Conservation (phyloP, 345 rosid genomes). For the Hypericum perforatum region DNA sequence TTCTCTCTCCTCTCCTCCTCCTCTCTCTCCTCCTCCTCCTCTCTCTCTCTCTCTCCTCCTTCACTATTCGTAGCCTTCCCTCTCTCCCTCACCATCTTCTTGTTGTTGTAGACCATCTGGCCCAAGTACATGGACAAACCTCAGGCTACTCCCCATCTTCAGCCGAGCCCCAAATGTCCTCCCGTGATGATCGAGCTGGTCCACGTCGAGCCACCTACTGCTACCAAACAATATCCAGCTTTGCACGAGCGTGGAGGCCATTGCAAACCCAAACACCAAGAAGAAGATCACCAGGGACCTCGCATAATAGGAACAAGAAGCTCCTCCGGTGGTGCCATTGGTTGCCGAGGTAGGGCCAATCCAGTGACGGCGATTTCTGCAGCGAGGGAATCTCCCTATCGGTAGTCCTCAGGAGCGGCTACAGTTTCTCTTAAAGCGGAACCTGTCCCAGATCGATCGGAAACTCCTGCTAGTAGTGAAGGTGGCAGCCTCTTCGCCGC, state of each 20-base stretch:
- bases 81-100: slow-evolving; percentile 57
- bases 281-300: slow-evolving; percentile 40
- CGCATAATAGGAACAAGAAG: slow-evolving; percentile 42
- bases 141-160: slow-evolving; percentile 54
- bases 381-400: slow-evolving; percentile 24
- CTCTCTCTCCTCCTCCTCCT: slow-evolving; percentile 63
- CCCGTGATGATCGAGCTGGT: slow-evolving; percentile 15
- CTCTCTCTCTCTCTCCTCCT: slow-evolving; percentile 72
- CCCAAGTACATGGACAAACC: slow-evolving; percentile 31
- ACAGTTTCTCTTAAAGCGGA: slow-evolving; percentile 47
- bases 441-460: slow-evolving; percentile 55
- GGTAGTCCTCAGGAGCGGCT: slow-evolving; percentile 5
- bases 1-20: too few relatives aligned
- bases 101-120: slow-evolving; percentile 43
- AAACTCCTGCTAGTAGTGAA: slow-evolving; percentile 19
- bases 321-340: slow-evolving; percentile 54
- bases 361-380: slow-evolving; percentile 20
- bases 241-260: slow-evolving; percentile 71
- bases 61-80: slow-evolving; percentile 55
- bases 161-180: slow-evolving; percentile 32
- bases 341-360: slow-evolving; percentile 35
- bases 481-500: slow-evolving; percentile 11
- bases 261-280: slow-evolving; percentile 56
- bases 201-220: slow-evolving; percentile 20
- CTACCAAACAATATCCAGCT: slow-evolving; percentile 54